These are phyloP conservation scores for Triticum dicoccoides DNA, from an alignment of 176 grass and related monocot genomes.

Conservation along the genomic window DNA sequence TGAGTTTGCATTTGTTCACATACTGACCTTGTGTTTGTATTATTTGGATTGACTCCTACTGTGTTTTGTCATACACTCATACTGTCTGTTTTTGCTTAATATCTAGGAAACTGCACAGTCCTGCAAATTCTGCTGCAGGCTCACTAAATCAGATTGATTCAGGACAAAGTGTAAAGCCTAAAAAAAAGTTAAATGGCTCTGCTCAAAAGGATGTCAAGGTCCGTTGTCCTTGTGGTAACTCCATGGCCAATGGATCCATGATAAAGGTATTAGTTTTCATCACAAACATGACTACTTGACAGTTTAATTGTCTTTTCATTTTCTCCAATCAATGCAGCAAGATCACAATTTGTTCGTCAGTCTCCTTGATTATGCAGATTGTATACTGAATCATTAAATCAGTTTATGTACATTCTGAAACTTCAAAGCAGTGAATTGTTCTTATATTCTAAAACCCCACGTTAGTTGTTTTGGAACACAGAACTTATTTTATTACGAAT, in stretches of 20 bases:
- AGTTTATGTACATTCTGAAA: slow-evolving; percentile 15
- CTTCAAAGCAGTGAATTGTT: slow-evolving; percentile 12
- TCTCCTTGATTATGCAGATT: neutral
- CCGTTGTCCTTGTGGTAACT: slow-evolving; percentile 72
- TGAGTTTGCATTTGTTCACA: slow-evolving; percentile 18
- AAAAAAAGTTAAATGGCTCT: slow-evolving; percentile 54
- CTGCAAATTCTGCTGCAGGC: slow-evolving; percentile 35
- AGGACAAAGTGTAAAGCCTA: slow-evolving; percentile 35
- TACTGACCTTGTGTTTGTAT: neutral
- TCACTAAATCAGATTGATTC: slow-evolving; percentile 38
- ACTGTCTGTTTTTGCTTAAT: slow-evolving; percentile 8
- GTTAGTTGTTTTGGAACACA: slow-evolving; percentile 1
- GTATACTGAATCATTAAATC: slow-evolving; percentile 22
- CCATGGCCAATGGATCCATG: slow-evolving; percentile 48
- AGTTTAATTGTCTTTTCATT: neutral
- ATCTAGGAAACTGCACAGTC: slow-evolving; percentile 78
- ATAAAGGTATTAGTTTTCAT: slow-evolving; percentile 53
- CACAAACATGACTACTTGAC: neutral
- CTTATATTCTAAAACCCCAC: neutral
- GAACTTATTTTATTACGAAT: neutral
- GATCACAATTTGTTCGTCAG: slow-evolving; percentile 16
- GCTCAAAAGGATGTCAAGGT: slow-evolving; percentile 48
- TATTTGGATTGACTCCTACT: neutral
- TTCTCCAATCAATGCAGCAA: neutral
- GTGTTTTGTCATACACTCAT: neutral